Percentiles rank a stretch among this genome's conserved stretches.
phyloP scores from a whole-genome alignment of 371 early-diverging fungal genomes.

The Apophysomyces variabilis region DNA sequence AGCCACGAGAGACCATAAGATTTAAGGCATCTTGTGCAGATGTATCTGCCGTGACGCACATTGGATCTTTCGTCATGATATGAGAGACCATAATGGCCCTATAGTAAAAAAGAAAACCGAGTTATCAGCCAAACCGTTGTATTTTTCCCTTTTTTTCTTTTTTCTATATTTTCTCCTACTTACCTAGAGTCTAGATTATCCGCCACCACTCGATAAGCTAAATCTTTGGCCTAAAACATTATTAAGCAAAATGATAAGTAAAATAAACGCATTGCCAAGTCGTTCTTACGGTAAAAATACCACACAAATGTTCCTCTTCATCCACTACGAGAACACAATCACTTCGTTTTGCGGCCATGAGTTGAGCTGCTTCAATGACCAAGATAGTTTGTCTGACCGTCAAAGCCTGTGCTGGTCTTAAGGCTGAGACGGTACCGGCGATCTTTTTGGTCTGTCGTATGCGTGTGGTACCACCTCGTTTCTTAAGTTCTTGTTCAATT shows the following conservation, averaged over 20 bases:
- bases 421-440: constrained; percentile 90
- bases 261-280: background rate
- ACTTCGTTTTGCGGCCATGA: constrained; percentile 97
- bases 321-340: constrained; percentile 95
- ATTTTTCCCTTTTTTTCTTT: background rate
- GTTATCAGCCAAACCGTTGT: background rate
- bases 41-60: constrained; percentile 83
- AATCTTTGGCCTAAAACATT: constrained; percentile 30
- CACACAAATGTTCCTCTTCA: constrained; percentile 88
- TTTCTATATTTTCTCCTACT: background rate
- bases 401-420: constrained; percentile 87
- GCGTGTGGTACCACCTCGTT: constrained; percentile 48
- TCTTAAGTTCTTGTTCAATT: constrained; percentile 77
- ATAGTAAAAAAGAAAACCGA: background rate
- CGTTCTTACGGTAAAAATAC: constrained; percentile 83
- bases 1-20: constrained; percentile 92
- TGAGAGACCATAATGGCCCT: constrained; percentile 66
- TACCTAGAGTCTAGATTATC: constrained; percentile 32
- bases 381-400: constrained; percentile 89
- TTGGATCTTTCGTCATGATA: constrained; percentile 92
- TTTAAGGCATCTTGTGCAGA: constrained; percentile 90
- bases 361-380: constrained; percentile 93
- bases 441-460: constrained; percentile 50
- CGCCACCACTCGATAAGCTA: constrained; percentile 35
- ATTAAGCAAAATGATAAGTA: background rate